Evolutionary conservation across 768 basidiomycete species (phyloP).

Genomic region (Hydnomerulius pinastri): DNA sequence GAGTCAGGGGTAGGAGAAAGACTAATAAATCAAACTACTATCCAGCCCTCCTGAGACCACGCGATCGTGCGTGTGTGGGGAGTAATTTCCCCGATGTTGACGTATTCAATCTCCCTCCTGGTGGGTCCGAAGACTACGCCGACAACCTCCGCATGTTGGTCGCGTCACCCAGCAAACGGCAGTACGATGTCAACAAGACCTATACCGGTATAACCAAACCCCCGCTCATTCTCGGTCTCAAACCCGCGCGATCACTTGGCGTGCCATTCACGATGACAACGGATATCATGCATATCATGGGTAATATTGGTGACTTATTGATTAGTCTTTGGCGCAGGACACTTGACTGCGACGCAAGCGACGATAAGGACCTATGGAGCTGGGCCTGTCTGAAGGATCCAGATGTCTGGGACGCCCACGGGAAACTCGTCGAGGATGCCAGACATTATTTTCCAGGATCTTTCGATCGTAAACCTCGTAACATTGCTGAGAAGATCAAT

Average conservation of each 20-base stretch:
- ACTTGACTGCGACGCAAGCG: slow-evolving; percentile 13
- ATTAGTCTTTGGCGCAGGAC: slow-evolving; percentile 24
- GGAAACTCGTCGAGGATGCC: slow-evolving; percentile 16
- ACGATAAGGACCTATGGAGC: slow-evolving; percentile 30
- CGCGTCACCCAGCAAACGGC: slow-evolving; percentile 4
- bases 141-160: neutral
- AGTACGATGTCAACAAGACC: slow-evolving; percentile 25
- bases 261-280: slow-evolving; percentile 35
- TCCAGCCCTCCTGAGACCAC: slow-evolving; percentile 28
- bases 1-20: slow-evolving; percentile 28
- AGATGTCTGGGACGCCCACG: slow-evolving; percentile 20
- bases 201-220: slow-evolving; percentile 37
- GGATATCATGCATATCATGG: slow-evolving; percentile 43
- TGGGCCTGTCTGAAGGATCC: slow-evolving; percentile 31
- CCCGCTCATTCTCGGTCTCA: slow-evolving; percentile 37
- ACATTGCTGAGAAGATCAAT: slow-evolving; percentile 22
- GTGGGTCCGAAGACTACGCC: neutral
- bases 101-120: slow-evolving; percentile 9
- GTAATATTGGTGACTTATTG: slow-evolving; percentile 23
- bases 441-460: slow-evolving; percentile 14
- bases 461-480: slow-evolving; percentile 20
- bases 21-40: slow-evolving; percentile 31
- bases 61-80: slow-evolving; percentile 19
- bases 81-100: slow-evolving; percentile 32
- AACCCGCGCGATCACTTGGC: slow-evolving; percentile 14